A percentile compares a stretch with the other conserved stretches of the same genome.
phyloP scores from a whole-genome alignment of 768 basidiomycete genomes.

The Goffeauzyma gilvescens region DNA sequence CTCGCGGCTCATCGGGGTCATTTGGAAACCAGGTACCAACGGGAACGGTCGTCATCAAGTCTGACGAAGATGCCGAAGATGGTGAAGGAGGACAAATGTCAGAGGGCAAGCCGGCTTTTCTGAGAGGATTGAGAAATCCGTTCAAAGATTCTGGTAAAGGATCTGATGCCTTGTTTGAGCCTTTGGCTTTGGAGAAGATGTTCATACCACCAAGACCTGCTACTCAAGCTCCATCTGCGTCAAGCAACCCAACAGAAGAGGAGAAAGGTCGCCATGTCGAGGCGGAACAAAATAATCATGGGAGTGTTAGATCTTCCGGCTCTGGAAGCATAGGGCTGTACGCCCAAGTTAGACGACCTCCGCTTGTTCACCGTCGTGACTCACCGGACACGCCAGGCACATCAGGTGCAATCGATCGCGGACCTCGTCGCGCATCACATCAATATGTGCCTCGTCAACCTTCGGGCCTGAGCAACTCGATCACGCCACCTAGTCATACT shows the following conservation, averaged over 20 bases:
- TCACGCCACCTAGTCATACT: conserved; percentile 24
- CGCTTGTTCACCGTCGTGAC: no score
- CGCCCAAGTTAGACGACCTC: no score
- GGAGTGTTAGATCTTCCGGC: no score
- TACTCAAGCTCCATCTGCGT: not conserved
- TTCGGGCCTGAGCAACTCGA: conserved; percentile 24
- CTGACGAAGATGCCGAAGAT: conserved; percentile 20
- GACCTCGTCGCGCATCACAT: conserved; percentile 17
- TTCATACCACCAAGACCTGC: conserved; percentile 75
- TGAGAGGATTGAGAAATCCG: conserved; percentile 11
- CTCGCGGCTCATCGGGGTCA: not conserved
- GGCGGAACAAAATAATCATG: no score
- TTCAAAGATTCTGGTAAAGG: conserved; percentile 7
- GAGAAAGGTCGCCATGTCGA: no score
- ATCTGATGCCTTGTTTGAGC: conserved; percentile 48
- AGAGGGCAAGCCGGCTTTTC: no score
- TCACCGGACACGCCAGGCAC: no score
- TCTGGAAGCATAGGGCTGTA: no score
- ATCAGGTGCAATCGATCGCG: not conserved
- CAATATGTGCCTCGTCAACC: conserved; percentile 26
- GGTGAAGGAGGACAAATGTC: conserved; percentile 23
- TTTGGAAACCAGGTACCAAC: conserved; percentile 1
- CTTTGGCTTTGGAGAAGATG: conserved; percentile 69
- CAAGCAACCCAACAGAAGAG: no score
- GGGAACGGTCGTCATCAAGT: conserved; percentile 11